Base-by-base conservation (phyloP, 2,329 filamentous ascomycete genomes). In the Aspergillus tanneri region DNA sequence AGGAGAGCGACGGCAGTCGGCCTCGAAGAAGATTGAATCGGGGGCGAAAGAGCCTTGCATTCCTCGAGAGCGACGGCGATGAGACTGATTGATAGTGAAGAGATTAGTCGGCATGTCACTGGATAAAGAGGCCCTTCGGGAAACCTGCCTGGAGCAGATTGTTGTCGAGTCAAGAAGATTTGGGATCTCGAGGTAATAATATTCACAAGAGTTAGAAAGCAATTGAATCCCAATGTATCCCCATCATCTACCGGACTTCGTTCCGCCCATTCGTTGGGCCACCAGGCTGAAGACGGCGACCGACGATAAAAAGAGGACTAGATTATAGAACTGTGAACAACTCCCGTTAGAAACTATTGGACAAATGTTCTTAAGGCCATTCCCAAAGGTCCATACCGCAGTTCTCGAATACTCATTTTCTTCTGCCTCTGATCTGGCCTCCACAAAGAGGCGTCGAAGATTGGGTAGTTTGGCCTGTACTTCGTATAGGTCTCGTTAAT, bases 261-360 rank as follows among this genome's bases (percentile, higher is more conserved):
- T 64, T 21, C 70, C 71, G 52, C 77, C 78, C 80, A 96, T 87
- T 58, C 87, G 86, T 65, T 99, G 93, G 22, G 92, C 93, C 52
- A 93, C 85, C 51, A 99, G 75, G 67, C 92, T 95, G 75, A 97
- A 96, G 51, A 96, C 84, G 6, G 92, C 90, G 19, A 99, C 88
- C 0, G 93, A 96, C 19, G 91, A 93, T 78, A 99, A 92, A 74
- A 97, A 99, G 2, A 97, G 77, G 1, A 96, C 90, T 0, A 95
- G 83, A 64, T 99, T 97, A 73, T 99, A 99, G 70, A 99, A 99
- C 93, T 70, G 40, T 18, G 11, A 8, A 32, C 10, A 14, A 12
- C 7, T n/a, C 5, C 8, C 16, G 27, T 63, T 25, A 62, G 51
- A 10, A 23, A 16, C 34, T n/a, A n/a, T n/a, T 3, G 16, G 10